Evolutionary conservation across 345 rosid genomes (phyloP).

Genomic region (Carallia pectinifolia): DNA sequence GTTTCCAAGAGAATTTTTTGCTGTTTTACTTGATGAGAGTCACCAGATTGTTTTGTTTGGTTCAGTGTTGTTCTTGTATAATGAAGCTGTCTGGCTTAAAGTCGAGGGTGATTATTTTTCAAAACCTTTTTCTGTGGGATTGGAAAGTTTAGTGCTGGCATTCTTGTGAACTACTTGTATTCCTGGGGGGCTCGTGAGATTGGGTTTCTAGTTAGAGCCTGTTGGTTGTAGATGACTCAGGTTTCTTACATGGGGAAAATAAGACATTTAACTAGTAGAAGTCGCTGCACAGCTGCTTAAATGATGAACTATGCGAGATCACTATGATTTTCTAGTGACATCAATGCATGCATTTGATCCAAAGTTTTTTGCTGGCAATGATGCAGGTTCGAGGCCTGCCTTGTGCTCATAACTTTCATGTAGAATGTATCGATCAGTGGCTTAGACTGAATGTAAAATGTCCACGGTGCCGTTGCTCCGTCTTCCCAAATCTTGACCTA

Average conservation of each 20-base stretch:
- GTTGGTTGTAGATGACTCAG: neutral
- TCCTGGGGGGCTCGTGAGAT: too few species aligned
- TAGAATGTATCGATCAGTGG: slow-evolving; percentile 96
- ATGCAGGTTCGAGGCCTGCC: slow-evolving; percentile 97
- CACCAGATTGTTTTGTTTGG: too few species aligned
- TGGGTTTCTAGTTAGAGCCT: neutral
- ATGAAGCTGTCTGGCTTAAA: too few species aligned
- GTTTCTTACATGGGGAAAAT: neutral
- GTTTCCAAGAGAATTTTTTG: too few species aligned
- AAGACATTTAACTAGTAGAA: neutral
- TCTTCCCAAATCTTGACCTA: slow-evolving; percentile 95
- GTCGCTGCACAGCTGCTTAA: too few species aligned
- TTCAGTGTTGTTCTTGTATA: too few species aligned
- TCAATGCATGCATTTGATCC: neutral
- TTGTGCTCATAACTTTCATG: slow-evolving; percentile 98
- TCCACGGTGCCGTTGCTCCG: slow-evolving; percentile 93
- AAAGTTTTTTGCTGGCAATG: slow-evolving; percentile 19
- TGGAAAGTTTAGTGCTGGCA: too few species aligned
- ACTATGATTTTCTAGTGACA: neutral
- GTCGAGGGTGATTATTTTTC: too few species aligned
- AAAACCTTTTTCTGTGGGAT: too few species aligned
- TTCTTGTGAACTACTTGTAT: too few species aligned
- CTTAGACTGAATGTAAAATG: slow-evolving; percentile 91
- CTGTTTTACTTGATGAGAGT: too few species aligned
- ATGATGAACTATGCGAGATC: neutral